Evolutionary conservation across 2,329 filamentous ascomycete species (phyloP).

Genomic region (Penicillium psychrosexuale): DNA sequence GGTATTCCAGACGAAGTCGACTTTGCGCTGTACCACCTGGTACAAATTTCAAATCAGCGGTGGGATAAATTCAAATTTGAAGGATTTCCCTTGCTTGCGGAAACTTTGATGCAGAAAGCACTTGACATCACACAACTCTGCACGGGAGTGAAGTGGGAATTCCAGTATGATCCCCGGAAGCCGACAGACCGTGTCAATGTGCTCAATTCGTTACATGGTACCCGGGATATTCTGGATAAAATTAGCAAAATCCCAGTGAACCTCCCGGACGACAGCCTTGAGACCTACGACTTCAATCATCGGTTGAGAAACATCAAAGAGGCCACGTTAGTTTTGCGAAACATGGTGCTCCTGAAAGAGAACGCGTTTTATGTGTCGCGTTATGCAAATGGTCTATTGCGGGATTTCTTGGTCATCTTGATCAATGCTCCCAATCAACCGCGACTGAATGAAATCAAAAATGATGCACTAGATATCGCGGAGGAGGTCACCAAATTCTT

Average conservation of each 20-base stretch:
- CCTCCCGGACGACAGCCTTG: slow-evolving; percentile 62
- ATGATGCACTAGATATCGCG: slow-evolving; percentile 85
- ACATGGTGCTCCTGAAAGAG: slow-evolving; percentile 91
- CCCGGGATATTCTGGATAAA: slow-evolving; percentile 67
- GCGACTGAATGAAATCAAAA: slow-evolving; percentile 74
- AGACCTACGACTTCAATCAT: slow-evolving; percentile 68
- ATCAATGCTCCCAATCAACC: slow-evolving; percentile 73
- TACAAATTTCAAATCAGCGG: slow-evolving; percentile 91
- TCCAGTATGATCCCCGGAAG: slow-evolving; percentile 64
- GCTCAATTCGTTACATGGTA: slow-evolving; percentile 65
- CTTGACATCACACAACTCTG: slow-evolving; percentile 75
- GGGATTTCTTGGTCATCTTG: slow-evolving; percentile 78
- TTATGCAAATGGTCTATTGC: slow-evolving; percentile 61
- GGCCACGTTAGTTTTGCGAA: slow-evolving; percentile 81
- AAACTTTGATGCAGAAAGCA: slow-evolving; percentile 81
- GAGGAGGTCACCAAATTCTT: slow-evolving; percentile 86
- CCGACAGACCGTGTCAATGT: slow-evolving; percentile 54
- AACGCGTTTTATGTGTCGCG: slow-evolving; percentile 80
- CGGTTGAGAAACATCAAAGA: slow-evolving; percentile 76
- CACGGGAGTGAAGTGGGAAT: slow-evolving; percentile 76
- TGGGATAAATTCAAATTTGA: slow-evolving; percentile 96
- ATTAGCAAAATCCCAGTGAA: slow-evolving; percentile 62
- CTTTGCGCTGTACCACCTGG: slow-evolving; percentile 89
- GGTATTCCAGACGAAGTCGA: slow-evolving; percentile 76
- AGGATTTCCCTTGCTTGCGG: slow-evolving; percentile 81